Percentiles rank a stretch among this genome's conserved stretches.
These are phyloP conservation scores for Rutstroemia sp. DNA, from an alignment of 2,329 filamentous ascomycete genomes.

Conservation along the genomic window DNA sequence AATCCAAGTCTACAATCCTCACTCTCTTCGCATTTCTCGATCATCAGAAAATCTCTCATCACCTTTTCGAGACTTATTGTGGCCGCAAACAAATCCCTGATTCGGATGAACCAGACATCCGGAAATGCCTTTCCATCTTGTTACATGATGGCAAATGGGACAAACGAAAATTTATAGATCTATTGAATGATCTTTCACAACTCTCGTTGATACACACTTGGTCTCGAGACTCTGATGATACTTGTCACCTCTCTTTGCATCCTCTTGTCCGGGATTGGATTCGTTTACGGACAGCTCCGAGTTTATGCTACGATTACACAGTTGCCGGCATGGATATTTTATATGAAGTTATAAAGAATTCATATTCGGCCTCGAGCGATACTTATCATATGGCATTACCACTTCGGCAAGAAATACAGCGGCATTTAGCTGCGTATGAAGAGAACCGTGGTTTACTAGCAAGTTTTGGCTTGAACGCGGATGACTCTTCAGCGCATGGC, in stretches of 20 bases:
- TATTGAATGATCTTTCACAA: slow-evolving; percentile 12
- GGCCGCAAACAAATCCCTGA: background rate
- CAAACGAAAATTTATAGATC: slow-evolving; percentile 12
- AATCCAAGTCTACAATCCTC: slow-evolving; percentile 11
- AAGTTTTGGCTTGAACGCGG: background rate
- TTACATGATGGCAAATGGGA: slow-evolving; percentile 5
- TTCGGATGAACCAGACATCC: too few species aligned
- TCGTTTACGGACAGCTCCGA: slow-evolving; percentile 9
- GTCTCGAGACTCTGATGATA: slow-evolving; percentile 8
- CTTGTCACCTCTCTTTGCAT: slow-evolving; percentile 17
- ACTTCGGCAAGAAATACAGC: slow-evolving; percentile 8
- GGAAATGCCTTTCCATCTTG: background rate
- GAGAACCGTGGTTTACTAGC: background rate
- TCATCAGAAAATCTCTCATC: slow-evolving; percentile 18
- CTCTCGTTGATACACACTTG: slow-evolving; percentile 19
- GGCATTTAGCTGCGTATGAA: slow-evolving; percentile 9
- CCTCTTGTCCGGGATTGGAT: slow-evolving; percentile 23
- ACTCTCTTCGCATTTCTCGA: slow-evolving; percentile 23
- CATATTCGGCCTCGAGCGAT: background rate
- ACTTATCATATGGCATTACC: background rate
- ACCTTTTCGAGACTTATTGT: slow-evolving; percentile 17
- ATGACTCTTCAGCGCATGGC: background rate
- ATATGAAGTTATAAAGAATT: background rate
- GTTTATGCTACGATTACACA: slow-evolving; percentile 6
- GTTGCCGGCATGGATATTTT: slow-evolving; percentile 5